These are phyloP conservation scores for Pleurotus tuoliensis DNA, from an alignment of 768 basidiomycete genomes.

Conservation along the genomic window DNA sequence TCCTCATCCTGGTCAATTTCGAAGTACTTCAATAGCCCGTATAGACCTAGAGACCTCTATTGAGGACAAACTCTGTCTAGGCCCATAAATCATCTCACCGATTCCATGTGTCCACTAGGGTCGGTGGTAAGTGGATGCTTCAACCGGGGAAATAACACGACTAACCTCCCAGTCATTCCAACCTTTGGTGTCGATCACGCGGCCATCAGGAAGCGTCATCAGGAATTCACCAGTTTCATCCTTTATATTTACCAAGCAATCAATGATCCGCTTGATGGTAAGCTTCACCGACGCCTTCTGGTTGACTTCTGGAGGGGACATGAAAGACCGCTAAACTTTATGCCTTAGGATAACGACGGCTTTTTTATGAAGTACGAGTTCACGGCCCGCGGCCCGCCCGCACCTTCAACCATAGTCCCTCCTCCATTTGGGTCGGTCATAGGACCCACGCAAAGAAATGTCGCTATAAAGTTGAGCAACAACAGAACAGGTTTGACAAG, in stretches of 20 bases:
- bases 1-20: constrained; percentile 35
- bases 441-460: background rate
- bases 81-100: constrained; percentile 17
- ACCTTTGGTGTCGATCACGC: constrained; percentile 53
- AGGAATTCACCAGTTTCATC: constrained; percentile 51
- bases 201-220: constrained; percentile 42
- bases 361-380: background rate
- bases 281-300: constrained; percentile 23
- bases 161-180: constrained; percentile 55
- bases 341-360: background rate
- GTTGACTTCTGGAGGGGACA: constrained; percentile 31
- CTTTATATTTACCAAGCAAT: constrained; percentile 47
- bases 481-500: background rate
- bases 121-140: background rate
- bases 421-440: background rate
- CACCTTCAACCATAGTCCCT: background rate
- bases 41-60: constrained; percentile 26
- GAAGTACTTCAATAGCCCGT: constrained; percentile 36
- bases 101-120: constrained; percentile 42
- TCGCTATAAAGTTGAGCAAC: too few relatives aligned
- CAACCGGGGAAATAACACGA: background rate
- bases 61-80: background rate
- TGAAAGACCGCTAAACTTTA: constrained; percentile 6
- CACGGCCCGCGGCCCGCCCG: constrained; percentile 15
- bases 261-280: constrained; percentile 32